Base-by-base conservation (phyloP, 306 rosid genomes). In the Rubus idaeus region DNA sequence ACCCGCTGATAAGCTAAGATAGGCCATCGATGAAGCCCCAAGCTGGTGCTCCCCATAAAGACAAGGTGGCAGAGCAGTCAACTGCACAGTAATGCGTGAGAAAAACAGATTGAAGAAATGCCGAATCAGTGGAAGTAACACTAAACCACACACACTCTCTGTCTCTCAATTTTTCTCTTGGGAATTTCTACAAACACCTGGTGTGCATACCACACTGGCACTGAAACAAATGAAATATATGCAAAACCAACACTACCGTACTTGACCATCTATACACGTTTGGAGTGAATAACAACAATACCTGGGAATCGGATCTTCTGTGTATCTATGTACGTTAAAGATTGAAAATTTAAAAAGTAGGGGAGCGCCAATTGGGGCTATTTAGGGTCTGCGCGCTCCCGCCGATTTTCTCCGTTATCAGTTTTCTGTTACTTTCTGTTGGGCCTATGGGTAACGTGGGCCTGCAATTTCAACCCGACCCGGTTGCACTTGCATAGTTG, bases 141-240 rank as follows among this genome's bases (percentile, higher is more conserved):
- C 23, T 35, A 18, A 50, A 30, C 20, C 30, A 9, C 23, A 40
- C 52, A 3, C 14, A 21, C 21, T 40, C 7, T 8, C 18, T n/a
- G 0, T 45, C 10, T 65, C 49, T 64, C 11, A 66, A 18, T 37
- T 56, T 50, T 70, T 45, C 77, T 49, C 0, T 44, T 18, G 71
- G 82, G 80, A 83, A 88, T 66, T 83, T 85, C 39, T 12, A 76
- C 96, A 78, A 88, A 83, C 92, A 86, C 16, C 49, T 81, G 81
- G 73, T 58, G 44, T 42, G 68, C 77, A 23, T 13, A 37, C 8
- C 37, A 12, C 67, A 73, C n/a, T 56, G 11, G 18, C 7, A 8
- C 26, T 4, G 7, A 7, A 42, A 64, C 53, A 49, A 3, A 49
- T 4, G 5, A 16, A 26, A 10, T 35, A 39, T 4, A 65, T 12